Evolutionary conservation across 108 stramenopile species (phyloP), one percentile per base, ranked within the genome.

Genomic region (Mayamaea pseudoterrestris): DNA sequence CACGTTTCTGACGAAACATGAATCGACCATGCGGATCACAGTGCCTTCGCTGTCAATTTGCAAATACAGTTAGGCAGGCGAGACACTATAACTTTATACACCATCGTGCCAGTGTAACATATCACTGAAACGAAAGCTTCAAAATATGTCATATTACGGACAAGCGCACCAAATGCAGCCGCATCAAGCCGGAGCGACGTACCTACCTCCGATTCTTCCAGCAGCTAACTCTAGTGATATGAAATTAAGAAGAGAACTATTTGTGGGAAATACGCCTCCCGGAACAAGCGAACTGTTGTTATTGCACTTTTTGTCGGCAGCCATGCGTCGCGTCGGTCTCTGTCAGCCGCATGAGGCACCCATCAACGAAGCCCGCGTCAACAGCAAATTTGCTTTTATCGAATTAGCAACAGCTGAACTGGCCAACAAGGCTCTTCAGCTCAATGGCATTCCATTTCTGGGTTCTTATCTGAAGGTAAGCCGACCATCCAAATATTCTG

Each of bases 201-300:
- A n/a, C n/a, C n/a, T n/a, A n/a, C n/a, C n/a, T n/a, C n/a, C n/a
- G n/a, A n/a, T n/a, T n/a, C n/a, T n/a, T n/a, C n/a, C n/a, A n/a
- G n/a, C n/a, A n/a, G n/a, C n/a, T n/a, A n/a, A n/a, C n/a, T n/a
- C n/a, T n/a, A n/a, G n/a, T n/a, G n/a, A n/a, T n/a, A n/a, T n/a
- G n/a, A 89, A 89, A 60, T 84, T 89, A 47, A 83, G 78, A 54
- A 69, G 92, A 20, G 94, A 95, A 57, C 64, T 95, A 11, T 95
- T 95, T 52, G 85, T 95, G 3, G 94, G 94, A 12, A 95, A 95
- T 47, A 92, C 90, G 12, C 90, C 92, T 11, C 90, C 84, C 5
- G 88, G 88, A 0, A 90, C 88, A 0, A 74, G 73, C 14, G 83
- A 90, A 55, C 65, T 79, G 50, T 50, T 90, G 7, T 49, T 95